Base-by-base conservation (phyloP, 352 stramenopile species). In the Pythium phragmitis region DNA sequence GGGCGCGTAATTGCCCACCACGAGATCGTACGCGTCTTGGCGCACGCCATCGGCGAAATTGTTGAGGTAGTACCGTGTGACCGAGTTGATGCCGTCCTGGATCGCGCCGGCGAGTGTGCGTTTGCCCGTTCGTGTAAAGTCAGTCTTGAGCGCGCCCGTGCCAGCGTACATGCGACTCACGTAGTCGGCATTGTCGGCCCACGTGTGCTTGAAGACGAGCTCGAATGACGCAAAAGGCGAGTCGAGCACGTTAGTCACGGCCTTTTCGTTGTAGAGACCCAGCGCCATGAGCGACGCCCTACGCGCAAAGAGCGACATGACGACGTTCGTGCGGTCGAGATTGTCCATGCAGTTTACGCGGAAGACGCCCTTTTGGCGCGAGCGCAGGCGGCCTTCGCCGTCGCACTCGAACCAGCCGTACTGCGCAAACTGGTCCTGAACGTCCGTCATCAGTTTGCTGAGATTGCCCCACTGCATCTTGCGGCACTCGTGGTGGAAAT, bases 301-400 rank as follows among this genome's bases (percentile, higher is more conserved):
- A 41, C 92, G 79, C 43, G 89, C 93, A 65, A 98, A 96, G 42
- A 98, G 82, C 69, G 90, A 97, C 79, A 98, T 97, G 45, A 98
- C 95, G 36, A 99, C 96, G 72, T 98, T 98, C 11, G 96, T 99
- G 36, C 96, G 84, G 81, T 99, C 96, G 12, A 99, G 76, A 73
- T 96, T 98, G 82, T 99, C 96, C 91, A 99, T 98, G 77, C 96
- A 99, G 80, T 99, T 99, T 43, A 97, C 97, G 46, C 96, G 86
- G 51, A 99, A 88, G n/a, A 99, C 88, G 46, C 91, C 92, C 33
- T 82, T 85, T 75, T 99, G 96, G 34, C 79, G 80, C 36, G 74
- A 82, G 12, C 83, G 33, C 19, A 87, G 52, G 21, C 77, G 78
- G 17, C 80, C 80, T 60, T 86, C 78, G 30, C 65, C 58, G 65